Evolutionary conservation across 305 asterid genomes (phyloP).

Genomic region (Fraxinus floribunda): DNA sequence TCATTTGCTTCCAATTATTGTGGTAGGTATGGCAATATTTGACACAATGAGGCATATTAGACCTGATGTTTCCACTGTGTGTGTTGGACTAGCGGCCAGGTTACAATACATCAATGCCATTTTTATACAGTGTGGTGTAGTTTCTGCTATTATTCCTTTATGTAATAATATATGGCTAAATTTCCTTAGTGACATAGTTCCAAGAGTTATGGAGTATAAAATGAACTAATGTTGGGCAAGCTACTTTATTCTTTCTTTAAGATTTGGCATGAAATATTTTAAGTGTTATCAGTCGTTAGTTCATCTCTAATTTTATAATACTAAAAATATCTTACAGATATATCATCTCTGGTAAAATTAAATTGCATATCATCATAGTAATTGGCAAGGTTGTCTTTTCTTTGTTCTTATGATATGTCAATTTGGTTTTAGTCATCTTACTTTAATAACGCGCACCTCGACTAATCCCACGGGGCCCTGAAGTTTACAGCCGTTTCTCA

Average conservation of each 20-base stretch:
- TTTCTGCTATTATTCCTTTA: conserved; percentile 4
- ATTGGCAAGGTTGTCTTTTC: neutral
- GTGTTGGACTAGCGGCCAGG: conserved; percentile 94
- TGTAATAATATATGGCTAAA: neutral
- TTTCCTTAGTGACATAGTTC: neutral
- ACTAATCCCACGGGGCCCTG: no score
- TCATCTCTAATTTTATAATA: neutral
- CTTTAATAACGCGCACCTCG: no score
- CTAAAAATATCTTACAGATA: neutral
- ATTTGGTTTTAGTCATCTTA: conserved; percentile 5
- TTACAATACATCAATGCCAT: conserved; percentile 24
- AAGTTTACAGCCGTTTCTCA: no score
- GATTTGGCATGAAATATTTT: neutral
- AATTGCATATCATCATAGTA: neutral
- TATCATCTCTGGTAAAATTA: neutral
- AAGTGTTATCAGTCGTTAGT: neutral
- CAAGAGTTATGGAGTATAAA: neutral
- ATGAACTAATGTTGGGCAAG: neutral
- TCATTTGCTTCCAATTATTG: conserved; percentile 22
- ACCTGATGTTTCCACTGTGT: conserved; percentile 87
- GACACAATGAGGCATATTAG: conserved; percentile 88
- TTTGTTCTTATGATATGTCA: neutral
- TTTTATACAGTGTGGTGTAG: conserved; percentile 6
- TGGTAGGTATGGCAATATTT: conserved; percentile 78
- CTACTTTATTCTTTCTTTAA: neutral